Evolutionary conservation across 495 filamentous ascomycete species (phyloP).

Genomic region (Aspergillus hancockii): DNA sequence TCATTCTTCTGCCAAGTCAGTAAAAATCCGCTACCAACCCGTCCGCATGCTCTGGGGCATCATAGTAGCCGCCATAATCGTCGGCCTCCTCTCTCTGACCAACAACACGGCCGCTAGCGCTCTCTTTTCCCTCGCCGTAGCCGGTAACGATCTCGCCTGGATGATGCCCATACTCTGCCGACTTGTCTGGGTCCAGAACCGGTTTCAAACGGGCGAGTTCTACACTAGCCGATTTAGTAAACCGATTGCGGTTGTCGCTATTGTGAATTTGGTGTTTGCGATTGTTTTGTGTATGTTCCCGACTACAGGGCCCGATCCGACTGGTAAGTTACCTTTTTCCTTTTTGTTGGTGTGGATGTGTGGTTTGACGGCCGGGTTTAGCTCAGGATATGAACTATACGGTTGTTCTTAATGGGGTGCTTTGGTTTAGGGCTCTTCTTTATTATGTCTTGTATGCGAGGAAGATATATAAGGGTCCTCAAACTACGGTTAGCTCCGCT

Average conservation of each 20-base stretch:
- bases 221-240: slow-evolving; percentile 58
- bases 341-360: slow-evolving; percentile 2
- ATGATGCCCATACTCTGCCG: slow-evolving; percentile 63
- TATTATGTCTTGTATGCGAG: slow-evolving; percentile 66
- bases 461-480: slow-evolving; percentile 74
- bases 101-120: slow-evolving; percentile 58
- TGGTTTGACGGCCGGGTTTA: slow-evolving; percentile 16
- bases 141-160: slow-evolving; percentile 65
- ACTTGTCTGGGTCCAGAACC: slow-evolving; percentile 60
- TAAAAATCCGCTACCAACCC: slow-evolving; percentile 60
- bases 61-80: slow-evolving; percentile 49
- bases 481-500: slow-evolving; percentile 54
- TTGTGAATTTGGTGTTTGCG: slow-evolving; percentile 57
- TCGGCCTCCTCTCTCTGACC: slow-evolving; percentile 62
- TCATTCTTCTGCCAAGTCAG: slow-evolving; percentile 60
- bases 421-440: slow-evolving; percentile 60
- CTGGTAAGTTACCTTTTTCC: slow-evolving; percentile 30
- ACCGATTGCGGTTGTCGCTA: slow-evolving; percentile 54
- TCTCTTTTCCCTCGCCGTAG: slow-evolving; percentile 63
- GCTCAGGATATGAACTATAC: slow-evolving; percentile 65
- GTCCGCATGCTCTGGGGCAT: slow-evolving; percentile 63
- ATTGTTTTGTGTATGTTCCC: slow-evolving; percentile 62
- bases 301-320: slow-evolving; percentile 55
- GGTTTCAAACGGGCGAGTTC: slow-evolving; percentile 64
- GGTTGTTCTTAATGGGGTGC: slow-evolving; percentile 60